phyloP scores from a whole-genome alignment of 352 stramenopile genomes.

The Pythium sp. region DNA sequence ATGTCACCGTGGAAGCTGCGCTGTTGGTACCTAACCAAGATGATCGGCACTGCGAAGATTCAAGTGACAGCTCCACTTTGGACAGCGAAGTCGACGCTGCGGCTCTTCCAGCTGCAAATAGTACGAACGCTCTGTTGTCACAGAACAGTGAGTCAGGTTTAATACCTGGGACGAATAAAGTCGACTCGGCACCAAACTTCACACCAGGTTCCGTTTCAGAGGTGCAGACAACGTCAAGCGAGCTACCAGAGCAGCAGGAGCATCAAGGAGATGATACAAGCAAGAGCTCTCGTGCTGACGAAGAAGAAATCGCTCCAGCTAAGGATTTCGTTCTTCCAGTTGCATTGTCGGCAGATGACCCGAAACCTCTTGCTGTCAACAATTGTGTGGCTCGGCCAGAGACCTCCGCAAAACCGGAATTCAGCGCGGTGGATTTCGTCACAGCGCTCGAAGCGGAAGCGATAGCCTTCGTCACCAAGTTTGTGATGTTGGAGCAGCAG shows the following conservation, averaged over 20 bases:
- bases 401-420: neutral
- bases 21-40: neutral
- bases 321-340: neutral
- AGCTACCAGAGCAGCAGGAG: too few relatives aligned
- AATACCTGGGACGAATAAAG: too few relatives aligned
- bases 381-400: neutral
- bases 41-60: neutral
- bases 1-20: neutral
- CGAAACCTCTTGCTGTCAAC: neutral
- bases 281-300: neutral
- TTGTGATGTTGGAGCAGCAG: neutral
- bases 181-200: too few relatives aligned
- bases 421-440: constrained; percentile 9
- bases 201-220: too few relatives aligned
- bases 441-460: constrained; percentile 3
- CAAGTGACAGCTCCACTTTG: too few relatives aligned
- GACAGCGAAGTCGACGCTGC: too few relatives aligned
- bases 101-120: too few relatives aligned
- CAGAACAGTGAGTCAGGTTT: too few relatives aligned
- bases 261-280: neutral
- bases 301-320: neutral
- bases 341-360: neutral
- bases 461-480: neutral
- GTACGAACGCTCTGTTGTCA: too few relatives aligned
- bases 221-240: too few relatives aligned